Base-by-base conservation (phyloP, 257 asterid species). In the Solanum pimpinellifolium region DNA sequence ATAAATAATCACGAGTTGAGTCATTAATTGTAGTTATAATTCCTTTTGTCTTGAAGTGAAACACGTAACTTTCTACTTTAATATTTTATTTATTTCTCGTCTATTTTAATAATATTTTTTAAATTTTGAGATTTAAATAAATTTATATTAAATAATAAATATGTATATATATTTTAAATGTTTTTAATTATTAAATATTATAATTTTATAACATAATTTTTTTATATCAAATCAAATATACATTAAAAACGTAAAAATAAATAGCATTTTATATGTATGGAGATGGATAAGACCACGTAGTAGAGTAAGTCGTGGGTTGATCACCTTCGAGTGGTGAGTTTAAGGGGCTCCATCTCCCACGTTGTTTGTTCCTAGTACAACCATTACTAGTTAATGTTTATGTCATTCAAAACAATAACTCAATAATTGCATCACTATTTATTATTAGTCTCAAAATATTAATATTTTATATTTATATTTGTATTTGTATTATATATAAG, bases 251-350 rank as follows among this genome's bases (percentile, higher is more conserved):
- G 3, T 8, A 7, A 49, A 15, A 49, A 3, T 47, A 14, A 7
- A 20, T 49, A 5, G 59, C 52, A 11, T 16, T 37, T 37, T 47
- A 56, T 23, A 23, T 12, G 23, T 23, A 75, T 89, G 99, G 94
- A 83, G 88, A 86, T 25, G 41, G 76, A 78, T 11, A 9, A 23
- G 4, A 94, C 92, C 97, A 96, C 99, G 98, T 80, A 9, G 89
- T 87, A 41, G 4, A 87, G 84, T 12, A 33, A 27, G 89, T 87
- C 98, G 99, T 95, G 98, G 98, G 97, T 23, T 78, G 62, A 89
- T 86, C 68, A 86, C 86, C 77, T 86, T 87, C 93, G 86, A 87
- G 83, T 70, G 46, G 7, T 68, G 60, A 37, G n/a, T 74, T 76
- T 15, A 88, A 69, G 90, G 92, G 89, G 90, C 84, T 52, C 88